Evolutionary conservation across 2,329 filamentous ascomycete genomes (phyloP).

Genomic region (Dichotomopilus funicola): DNA sequence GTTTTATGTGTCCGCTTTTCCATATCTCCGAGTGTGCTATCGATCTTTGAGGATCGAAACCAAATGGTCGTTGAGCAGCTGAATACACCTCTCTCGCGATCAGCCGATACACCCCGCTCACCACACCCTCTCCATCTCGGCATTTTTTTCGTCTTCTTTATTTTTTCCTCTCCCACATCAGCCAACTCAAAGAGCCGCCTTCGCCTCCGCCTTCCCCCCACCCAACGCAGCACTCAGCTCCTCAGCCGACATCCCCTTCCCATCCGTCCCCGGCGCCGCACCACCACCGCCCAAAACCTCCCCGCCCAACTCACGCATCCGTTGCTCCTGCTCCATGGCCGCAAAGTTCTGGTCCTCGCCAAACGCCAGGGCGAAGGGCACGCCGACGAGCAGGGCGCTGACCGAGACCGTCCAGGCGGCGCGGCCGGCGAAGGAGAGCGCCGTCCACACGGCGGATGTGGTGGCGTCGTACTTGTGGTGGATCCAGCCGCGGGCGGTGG

Average conservation of each 20-base stretch:
- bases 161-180: background rate
- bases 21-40: too few relatives aligned
- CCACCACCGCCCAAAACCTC: conserved; percentile 54
- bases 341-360: conserved; percentile 94
- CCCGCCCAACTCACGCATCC: conserved; percentile 86
- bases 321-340: conserved; percentile 96
- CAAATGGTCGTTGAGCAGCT: background rate
- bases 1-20: too few relatives aligned
- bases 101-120: background rate
- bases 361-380: conserved; percentile 88
- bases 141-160: background rate
- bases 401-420: conserved; percentile 87
- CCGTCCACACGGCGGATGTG: conserved; percentile 51
- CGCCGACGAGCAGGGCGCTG: conserved; percentile 79
- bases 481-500: conserved; percentile 63
- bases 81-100: background rate
- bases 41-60: too few relatives aligned
- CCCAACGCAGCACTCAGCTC: conserved; percentile 42
- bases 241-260: conserved; percentile 36
- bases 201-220: conserved; percentile 26
- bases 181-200: conserved; percentile 43
- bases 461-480: conserved; percentile 52
- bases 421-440: conserved; percentile 70
- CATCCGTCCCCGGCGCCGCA: conserved; percentile 25
- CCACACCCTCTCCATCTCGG: background rate